phyloP scores from a whole-genome alignment of 1,139 yeast species.

The Yamadazyma siamensis region DNA sequence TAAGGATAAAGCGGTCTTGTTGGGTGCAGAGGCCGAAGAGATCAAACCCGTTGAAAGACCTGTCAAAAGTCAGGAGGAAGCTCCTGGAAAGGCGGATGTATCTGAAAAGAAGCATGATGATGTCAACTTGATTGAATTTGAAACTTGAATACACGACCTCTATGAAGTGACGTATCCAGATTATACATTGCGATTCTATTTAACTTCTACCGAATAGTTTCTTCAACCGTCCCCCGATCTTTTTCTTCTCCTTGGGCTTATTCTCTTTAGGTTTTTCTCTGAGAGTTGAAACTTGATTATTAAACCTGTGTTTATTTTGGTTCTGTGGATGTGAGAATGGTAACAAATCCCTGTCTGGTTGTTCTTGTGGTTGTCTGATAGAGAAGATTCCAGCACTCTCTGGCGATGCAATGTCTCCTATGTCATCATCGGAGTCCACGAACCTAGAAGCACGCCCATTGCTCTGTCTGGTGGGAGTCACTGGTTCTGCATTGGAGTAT shows the following conservation, averaged over 20 bases:
- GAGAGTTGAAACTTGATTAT: slow-evolving; percentile 10
- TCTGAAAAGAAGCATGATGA: slow-evolving; percentile 6
- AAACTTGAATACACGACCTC: too few species aligned
- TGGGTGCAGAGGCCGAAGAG: slow-evolving; percentile 41
- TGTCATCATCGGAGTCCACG: slow-evolving; percentile 50
- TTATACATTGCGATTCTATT: slow-evolving; percentile 2
- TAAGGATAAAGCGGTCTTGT: slow-evolving; percentile 42
- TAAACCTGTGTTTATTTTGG: too few species aligned
- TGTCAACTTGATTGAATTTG: slow-evolving; percentile 26
- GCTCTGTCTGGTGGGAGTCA: slow-evolving; percentile 2
- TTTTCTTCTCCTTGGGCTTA: slow-evolving; percentile 40
- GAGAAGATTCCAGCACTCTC: slow-evolving; percentile 16
- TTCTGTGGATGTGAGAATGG: slow-evolving; percentile 7
- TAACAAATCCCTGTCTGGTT: slow-evolving; percentile 25
- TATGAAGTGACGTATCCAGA: too few species aligned
- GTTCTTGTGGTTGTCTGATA: slow-evolving; percentile 59
- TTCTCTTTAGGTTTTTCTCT: slow-evolving; percentile 12
- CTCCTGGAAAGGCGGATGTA: slow-evolving; percentile 1
- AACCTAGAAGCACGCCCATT: slow-evolving; percentile 37
- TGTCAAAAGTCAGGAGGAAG: too few species aligned
- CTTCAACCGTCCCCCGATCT: slow-evolving; percentile 53
- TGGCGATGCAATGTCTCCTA: slow-evolving; percentile 21
- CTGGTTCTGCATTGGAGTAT: slow-evolving; percentile 6
- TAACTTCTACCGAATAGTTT: slow-evolving; percentile 54
- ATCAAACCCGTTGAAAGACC: slow-evolving; percentile 18